Conservation (phyloP, 2,329 filamentous ascomycete genomes). For the Chaetomiaceae sp. region DNA sequence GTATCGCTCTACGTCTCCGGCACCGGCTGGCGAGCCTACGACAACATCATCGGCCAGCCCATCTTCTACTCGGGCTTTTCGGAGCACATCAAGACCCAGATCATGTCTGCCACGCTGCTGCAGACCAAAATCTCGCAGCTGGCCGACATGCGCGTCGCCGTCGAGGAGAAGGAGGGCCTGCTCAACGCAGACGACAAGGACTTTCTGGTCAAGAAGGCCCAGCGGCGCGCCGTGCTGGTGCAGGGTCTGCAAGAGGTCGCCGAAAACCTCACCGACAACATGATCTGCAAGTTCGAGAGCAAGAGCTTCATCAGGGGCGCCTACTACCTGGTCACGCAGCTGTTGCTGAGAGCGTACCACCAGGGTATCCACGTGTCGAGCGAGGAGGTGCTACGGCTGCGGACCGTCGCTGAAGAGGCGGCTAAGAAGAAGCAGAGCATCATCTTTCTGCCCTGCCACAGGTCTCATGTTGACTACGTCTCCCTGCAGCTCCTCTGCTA, state of each 20-base stretch:
- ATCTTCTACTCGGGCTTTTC: slow-evolving; percentile 91
- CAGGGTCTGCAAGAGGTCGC: slow-evolving; percentile 72
- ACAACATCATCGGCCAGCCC: slow-evolving; percentile 82
- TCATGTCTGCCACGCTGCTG: slow-evolving; percentile 72
- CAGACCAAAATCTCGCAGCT: slow-evolving; percentile 70
- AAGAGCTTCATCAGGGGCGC: slow-evolving; percentile 86
- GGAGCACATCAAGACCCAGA: slow-evolving; percentile 77
- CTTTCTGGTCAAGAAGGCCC: slow-evolving; percentile 47
- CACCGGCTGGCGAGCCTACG: slow-evolving; percentile 92
- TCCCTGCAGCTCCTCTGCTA: slow-evolving; percentile 95
- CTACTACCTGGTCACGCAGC: slow-evolving; percentile 83
- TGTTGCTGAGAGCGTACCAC: slow-evolving; percentile 89
- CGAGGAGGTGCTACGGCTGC: slow-evolving; percentile 80
- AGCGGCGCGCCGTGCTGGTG: slow-evolving; percentile 61
- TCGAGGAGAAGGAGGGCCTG: slow-evolving; percentile 73
- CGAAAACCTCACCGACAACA: slow-evolving; percentile 81
- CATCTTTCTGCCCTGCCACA: slow-evolving; percentile 90
- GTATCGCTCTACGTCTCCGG: slow-evolving; percentile 90
- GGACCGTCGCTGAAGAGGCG: slow-evolving; percentile 77
- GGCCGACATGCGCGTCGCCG: slow-evolving; percentile 65
- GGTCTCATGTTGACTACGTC: slow-evolving; percentile 94
- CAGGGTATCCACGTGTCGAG: slow-evolving; percentile 96
- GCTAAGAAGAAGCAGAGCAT: slow-evolving; percentile 88
- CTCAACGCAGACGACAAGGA: slow-evolving; percentile 53
- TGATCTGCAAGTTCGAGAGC: slow-evolving; percentile 99